Evolutionary conservation across 176 grass and related monocot genomes (phyloP).

Genomic region (Raddia guianensis): DNA sequence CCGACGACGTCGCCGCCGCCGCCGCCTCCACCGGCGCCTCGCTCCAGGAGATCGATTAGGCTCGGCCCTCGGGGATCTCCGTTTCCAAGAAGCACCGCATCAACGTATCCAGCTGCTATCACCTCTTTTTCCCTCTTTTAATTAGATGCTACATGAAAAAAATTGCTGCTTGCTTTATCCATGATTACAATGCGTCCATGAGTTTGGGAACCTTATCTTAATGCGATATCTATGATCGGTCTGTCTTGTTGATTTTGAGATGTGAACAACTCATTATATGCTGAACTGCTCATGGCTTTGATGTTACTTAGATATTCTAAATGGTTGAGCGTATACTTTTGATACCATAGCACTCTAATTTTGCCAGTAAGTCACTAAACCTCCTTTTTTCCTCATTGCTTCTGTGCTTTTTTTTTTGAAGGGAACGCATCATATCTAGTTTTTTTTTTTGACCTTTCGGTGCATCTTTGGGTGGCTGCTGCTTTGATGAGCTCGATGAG

Average conservation of each 20-base stretch:
- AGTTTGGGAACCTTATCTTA: constrained; percentile 44
- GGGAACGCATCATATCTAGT: too few species aligned
- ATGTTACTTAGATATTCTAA: neutral
- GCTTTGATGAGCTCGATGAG: too few species aligned
- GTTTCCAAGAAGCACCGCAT: neutral
- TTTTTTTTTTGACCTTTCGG: too few species aligned
- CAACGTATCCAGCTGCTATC: constrained; percentile 21
- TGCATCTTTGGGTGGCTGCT: too few species aligned
- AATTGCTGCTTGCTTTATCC: constrained; percentile 39
- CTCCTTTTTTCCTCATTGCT: too few species aligned
- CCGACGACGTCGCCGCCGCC: constrained; percentile 76
- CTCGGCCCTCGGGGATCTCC: neutral
- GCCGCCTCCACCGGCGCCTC: constrained; percentile 58
- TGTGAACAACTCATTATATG: constrained; percentile 42
- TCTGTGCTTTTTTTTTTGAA: too few species aligned
- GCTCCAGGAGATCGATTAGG: constrained; percentile 90
- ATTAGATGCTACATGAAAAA: constrained; percentile 33
- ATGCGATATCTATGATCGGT: constrained; percentile 11
- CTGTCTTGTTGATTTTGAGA: constrained; percentile 36
- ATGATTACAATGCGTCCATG: constrained; percentile 16
- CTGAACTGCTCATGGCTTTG: neutral
- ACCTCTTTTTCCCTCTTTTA: neutral
- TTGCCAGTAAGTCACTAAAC: neutral
- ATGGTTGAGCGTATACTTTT: neutral
- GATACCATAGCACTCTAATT: neutral